Base-by-base conservation (phyloP, 2,329 filamentous ascomycete species). In the Parastagonospora nodorum region DNA sequence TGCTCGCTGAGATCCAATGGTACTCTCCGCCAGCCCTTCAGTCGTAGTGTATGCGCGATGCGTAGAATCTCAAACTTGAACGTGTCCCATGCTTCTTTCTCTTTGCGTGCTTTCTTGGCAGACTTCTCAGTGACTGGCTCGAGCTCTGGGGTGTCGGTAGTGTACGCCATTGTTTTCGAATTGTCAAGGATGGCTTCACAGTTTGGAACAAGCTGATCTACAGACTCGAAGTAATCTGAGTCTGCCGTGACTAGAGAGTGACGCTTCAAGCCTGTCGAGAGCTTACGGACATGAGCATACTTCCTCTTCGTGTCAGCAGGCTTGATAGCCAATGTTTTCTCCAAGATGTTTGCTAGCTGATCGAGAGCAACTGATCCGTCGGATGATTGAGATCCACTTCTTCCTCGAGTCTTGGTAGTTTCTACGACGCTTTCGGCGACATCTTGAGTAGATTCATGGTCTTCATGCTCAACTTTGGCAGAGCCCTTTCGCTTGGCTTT, bases 11-110 rank as follows among this genome's bases (percentile, higher is more conserved):
- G 78, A 9, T 90, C 88, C 44, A 93, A 76, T 0, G 90, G 84
- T 0, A 99, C 85, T 52, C 86, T 86, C 45, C 92, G 85, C 94
- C 94, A 99, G 8, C 93, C 91, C 71, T 96, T 96, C 29, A 97
- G 82, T 45, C 86, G 86, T 45, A 99, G 78, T 0, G 94, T 99
- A 72, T 97, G 94, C 0, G 90, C 82, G 50, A 97, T 81, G 32
- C 92, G 88, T 48, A 97, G 83, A 55, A 97, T 94, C 69, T 99
- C 93, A 53, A 86, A 88, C 73, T 97, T 97, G 81, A 97, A 99
- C 8, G 74, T 79, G n/a, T 84, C 70, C 94, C 93, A 97, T 2
- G 86, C 86, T 67, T 90, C 86, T 36, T 80, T 83, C 52, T 93
- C 90, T 67, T 88, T 90, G 48, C 77, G 79, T 43, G 75, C 77